Conservation (phyloP, 2,329 filamentous ascomycete genomes). For the Venturia aucupariae region DNA sequence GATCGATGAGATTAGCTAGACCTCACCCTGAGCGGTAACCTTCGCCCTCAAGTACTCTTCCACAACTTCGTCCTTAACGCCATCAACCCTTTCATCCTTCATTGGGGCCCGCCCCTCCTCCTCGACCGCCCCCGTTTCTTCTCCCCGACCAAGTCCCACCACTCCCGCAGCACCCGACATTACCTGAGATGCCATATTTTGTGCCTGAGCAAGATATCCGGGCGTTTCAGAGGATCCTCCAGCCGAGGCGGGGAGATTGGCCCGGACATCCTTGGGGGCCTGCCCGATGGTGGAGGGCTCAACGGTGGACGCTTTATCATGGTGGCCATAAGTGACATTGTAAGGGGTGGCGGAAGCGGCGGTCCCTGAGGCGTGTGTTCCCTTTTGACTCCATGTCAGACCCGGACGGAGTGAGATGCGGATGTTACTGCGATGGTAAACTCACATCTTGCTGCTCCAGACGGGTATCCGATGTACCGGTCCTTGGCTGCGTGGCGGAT, state of each 20-base stretch:
- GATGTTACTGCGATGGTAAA: not conserved
- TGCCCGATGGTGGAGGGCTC: conserved; percentile 41
- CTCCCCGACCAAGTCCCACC: conserved; percentile 11
- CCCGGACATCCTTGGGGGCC: conserved; percentile 36
- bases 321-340: conserved; percentile 32
- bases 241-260: conserved; percentile 20
- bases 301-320: conserved; percentile 37
- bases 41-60: conserved; percentile 27
- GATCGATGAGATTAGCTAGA: not conserved
- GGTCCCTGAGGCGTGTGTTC: conserved; percentile 35
- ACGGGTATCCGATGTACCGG: conserved; percentile 10
- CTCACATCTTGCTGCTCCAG: conserved; percentile 12
- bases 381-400: conserved; percentile 31
- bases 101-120: not conserved
- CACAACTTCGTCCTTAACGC: conserved; percentile 22
- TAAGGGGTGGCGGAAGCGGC: conserved; percentile 35
- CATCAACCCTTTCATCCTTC: conserved; percentile 20
- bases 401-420: conserved; percentile 22
- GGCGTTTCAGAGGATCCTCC: conserved; percentile 23
- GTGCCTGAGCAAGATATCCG: conserved; percentile 35
- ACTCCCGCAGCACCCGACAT: conserved; percentile 16
- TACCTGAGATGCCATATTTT: conserved; percentile 26
- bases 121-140: not conserved
- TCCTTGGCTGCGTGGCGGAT: conserved; percentile 11
- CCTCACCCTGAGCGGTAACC: not conserved